Evolutionary conservation across 2,329 filamentous ascomycete genomes (phyloP), one percentile per base, ranked within the genome.

Genomic region (Trichoderma hamatum): DNA sequence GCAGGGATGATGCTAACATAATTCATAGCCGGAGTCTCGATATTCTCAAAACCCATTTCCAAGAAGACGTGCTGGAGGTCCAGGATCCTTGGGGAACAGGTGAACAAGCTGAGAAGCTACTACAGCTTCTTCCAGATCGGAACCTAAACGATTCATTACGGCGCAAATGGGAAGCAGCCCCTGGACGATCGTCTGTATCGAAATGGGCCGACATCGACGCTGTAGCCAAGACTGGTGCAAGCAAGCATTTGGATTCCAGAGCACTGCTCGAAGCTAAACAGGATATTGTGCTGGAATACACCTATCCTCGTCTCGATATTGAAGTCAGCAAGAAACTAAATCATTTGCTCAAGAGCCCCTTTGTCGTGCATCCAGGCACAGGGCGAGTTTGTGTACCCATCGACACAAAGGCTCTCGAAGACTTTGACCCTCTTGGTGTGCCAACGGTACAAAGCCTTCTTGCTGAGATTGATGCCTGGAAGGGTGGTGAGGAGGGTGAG

Each of bases 261-360:
- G 88, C 90, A 2, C 85, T 99, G 14, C 86, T 91, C 10, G 93
- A 97, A 75, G 93, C 94, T 26, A 98, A 97, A 81, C 94, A 97
- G 79, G 96, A 98, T 77, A 92, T 99, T 71, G 90, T 98, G 3
- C 88, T 99, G 34, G 96, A 99, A 81, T 98, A 99, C 82, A 97
- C 96, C 7, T 99, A 99, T 80, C 96, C 96, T 3, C 91, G 96
- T 49, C 91, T 99, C 67, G 96, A 99, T 84, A 94, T 96, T 71
- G 94, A 97, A 80, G 96, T 99, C 78, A 96, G 92, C 77, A 98
- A 98, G 84, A 97, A 97, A 79, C 88, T 97, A 69, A 98, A 97
- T 82, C 96, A 99, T 86, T 88, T 99, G 85, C 89, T 99, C 74
- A 99, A 99, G 79, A 94, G 91, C 71, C 96, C 96, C 0, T 99